Percentiles rank a stretch among this genome's conserved stretches.
These are phyloP conservation scores for Penicillium janthinellum DNA, from an alignment of 2,329 filamentous ascomycete genomes.

Conservation along the genomic window DNA sequence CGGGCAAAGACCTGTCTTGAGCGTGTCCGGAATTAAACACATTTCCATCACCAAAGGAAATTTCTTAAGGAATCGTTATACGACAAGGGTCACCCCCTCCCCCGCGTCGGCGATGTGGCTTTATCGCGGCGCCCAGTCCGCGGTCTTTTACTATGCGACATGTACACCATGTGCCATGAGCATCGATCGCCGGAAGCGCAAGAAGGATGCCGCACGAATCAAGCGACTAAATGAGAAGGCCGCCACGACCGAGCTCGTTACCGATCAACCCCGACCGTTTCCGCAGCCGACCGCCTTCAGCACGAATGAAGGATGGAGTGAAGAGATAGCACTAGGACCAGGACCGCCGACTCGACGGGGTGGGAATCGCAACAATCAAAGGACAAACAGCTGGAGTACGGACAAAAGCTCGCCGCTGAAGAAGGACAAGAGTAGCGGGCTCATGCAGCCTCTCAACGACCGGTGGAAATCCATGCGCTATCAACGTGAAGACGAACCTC, in stretches of 20 bases:
- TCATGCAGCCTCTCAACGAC: constrained; percentile 46
- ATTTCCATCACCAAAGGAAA: background rate
- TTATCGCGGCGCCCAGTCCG: constrained; percentile 52
- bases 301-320: constrained; percentile 85
- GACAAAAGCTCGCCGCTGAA: constrained; percentile 40
- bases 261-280: constrained; percentile 72
- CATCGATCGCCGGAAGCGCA: constrained; percentile 68
- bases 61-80: background rate
- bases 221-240: constrained; percentile 65
- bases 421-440: constrained; percentile 49
- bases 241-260: constrained; percentile 57
- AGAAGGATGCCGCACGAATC: constrained; percentile 69
- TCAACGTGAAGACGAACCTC: constrained; percentile 82
- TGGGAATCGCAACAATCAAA: constrained; percentile 52
- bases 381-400: constrained; percentile 61
- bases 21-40: constrained; percentile 4
- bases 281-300: constrained; percentile 76
- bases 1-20: constrained; percentile 28
- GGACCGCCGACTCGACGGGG: constrained; percentile 65
- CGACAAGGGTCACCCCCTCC: constrained; percentile 8
- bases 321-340: constrained; percentile 83
- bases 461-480: constrained; percentile 79
- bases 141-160: constrained; percentile 53
- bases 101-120: constrained; percentile 46
- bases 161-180: constrained; percentile 67